A percentile compares a stretch with the other conserved stretches of the same genome.
Conservation (phyloP, 2,329 filamentous ascomycete genomes). For the Sporothrix mexicana region DNA sequence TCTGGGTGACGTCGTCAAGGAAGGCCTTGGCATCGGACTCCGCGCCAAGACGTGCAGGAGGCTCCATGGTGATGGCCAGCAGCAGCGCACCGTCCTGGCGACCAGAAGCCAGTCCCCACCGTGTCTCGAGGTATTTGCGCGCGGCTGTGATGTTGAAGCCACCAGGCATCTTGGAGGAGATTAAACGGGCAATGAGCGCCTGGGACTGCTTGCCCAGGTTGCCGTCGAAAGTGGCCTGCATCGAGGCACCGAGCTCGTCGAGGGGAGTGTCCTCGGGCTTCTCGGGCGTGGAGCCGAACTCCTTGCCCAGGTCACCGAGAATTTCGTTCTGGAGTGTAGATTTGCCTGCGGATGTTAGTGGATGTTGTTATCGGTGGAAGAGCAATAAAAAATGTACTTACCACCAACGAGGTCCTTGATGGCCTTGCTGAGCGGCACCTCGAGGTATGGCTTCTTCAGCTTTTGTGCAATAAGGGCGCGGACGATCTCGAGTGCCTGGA, state of each 20-base stretch:
- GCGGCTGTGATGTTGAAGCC: constrained; percentile 98
- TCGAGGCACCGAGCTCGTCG: constrained; percentile 90
- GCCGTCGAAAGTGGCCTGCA: constrained; percentile 99
- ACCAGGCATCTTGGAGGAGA: constrained; percentile 99
- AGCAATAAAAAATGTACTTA: constrained; percentile 54
- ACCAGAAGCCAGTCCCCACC: constrained; percentile 86
- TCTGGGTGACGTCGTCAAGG: constrained; percentile 85
- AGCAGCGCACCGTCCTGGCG: constrained; percentile 91
- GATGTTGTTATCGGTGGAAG: background rate
- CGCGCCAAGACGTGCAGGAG: constrained; percentile 82
- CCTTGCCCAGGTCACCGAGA: constrained; percentile 94
- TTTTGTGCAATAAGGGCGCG: constrained; percentile 93
- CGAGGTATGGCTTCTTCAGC: constrained; percentile 88
- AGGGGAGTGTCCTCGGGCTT: constrained; percentile 97
- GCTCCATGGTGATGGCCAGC: constrained; percentile 91
- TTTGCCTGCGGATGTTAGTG: constrained; percentile 68
- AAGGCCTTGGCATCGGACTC: constrained; percentile 92
- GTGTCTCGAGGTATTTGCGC: constrained; percentile 91
- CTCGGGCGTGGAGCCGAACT: constrained; percentile 97
- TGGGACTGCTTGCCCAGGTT: constrained; percentile 96
- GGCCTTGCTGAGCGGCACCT: constrained; percentile 92
- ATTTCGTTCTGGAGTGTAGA: constrained; percentile 99
- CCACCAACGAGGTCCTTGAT: constrained; percentile 98
- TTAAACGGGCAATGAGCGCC: constrained; percentile 88
- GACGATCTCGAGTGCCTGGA: constrained; percentile 88